phyloP scores from a whole-genome alignment of 2,329 filamentous ascomycete species.

The Intubia oerlemansii region DNA sequence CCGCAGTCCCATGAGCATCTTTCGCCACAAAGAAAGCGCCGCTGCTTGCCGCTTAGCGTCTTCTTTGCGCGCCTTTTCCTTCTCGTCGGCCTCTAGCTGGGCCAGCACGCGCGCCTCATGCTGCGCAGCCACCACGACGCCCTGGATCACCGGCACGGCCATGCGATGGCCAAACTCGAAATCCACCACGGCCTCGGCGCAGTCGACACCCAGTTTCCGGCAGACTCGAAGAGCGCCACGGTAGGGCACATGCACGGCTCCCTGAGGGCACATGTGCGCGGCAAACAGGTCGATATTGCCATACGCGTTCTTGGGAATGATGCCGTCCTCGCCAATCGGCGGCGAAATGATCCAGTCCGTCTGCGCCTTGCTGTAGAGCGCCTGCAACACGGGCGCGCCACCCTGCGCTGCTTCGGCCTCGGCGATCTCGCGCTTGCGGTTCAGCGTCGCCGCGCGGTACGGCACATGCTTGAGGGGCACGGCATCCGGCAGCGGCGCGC shows the following conservation, averaged over 20 bases:
- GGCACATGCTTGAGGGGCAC: conserved; percentile 70
- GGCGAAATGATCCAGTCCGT: conserved; percentile 93
- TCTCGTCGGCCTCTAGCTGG: conserved; percentile 59
- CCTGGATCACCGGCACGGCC: conserved; percentile 79
- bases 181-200: conserved; percentile 81
- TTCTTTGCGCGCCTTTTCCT: conserved; percentile 55
- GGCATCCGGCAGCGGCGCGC: conserved; percentile 48
- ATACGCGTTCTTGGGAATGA: conserved; percentile 85
- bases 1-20: conserved; percentile 65
- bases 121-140: conserved; percentile 72
- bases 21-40: conserved; percentile 61
- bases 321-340: conserved; percentile 58
- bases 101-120: conserved; percentile 54
- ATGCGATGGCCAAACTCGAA: conserved; percentile 94
- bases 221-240: conserved; percentile 62
- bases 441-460: conserved; percentile 74
- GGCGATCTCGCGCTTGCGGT: conserved; percentile 72
- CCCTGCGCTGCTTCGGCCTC: conserved; percentile 58
- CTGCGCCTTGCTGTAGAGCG: conserved; percentile 63
- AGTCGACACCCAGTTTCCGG: conserved; percentile 67
- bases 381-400: conserved; percentile 74
- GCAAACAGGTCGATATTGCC: conserved; percentile 95
- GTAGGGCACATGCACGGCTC: conserved; percentile 66
- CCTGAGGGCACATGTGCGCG: conserved; percentile 67
- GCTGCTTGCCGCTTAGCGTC: conserved; percentile 61